Evolutionary conservation across 2,329 filamentous ascomycete species (phyloP).

Genomic region (Ceratocystis eucalypticola): DNA sequence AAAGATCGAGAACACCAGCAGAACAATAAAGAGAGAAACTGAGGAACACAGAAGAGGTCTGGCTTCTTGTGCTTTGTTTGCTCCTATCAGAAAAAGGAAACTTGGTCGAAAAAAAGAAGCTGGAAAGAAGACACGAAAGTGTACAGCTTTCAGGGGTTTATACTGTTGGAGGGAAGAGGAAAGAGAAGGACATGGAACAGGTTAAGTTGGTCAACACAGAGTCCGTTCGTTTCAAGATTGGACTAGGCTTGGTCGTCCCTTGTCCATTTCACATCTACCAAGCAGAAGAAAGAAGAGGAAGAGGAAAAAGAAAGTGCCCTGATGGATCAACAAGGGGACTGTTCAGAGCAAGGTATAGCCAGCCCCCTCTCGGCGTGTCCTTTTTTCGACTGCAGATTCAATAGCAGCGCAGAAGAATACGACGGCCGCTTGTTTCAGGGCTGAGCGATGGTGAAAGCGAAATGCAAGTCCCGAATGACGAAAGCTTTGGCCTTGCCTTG

Average conservation of each 20-base stretch:
- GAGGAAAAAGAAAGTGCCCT: neutral
- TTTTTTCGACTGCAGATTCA: neutral
- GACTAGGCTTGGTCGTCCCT: neutral
- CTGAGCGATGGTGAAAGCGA: neutral
- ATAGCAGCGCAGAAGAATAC: neutral
- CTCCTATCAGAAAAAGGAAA: neutral
- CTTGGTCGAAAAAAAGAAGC: neutral
- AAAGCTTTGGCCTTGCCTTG: neutral
- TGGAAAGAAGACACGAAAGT: conserved; percentile 2
- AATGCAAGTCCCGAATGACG: neutral
- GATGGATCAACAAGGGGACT: neutral
- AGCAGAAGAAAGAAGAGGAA: neutral
- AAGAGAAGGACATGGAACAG: neutral
- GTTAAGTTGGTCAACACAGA: neutral
- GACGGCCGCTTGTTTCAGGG: conserved; percentile 13
- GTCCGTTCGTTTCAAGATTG: conserved; percentile 1
- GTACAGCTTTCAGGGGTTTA: neutral
- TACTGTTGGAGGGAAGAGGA: neutral
- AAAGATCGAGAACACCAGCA: conserved; percentile 16
- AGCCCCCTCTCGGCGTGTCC: neutral
- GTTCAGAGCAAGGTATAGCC: neutral
- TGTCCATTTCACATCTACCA: neutral
- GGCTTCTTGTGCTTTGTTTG: neutral
- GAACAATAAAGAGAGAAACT: neutral
- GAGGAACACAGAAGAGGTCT: too few species aligned